Evolutionary conservation across 1,284 basidiomycete species (phyloP), one percentile per base, ranked within the genome.

Genomic region (Cutaneotrichosporon mucoides): DNA sequence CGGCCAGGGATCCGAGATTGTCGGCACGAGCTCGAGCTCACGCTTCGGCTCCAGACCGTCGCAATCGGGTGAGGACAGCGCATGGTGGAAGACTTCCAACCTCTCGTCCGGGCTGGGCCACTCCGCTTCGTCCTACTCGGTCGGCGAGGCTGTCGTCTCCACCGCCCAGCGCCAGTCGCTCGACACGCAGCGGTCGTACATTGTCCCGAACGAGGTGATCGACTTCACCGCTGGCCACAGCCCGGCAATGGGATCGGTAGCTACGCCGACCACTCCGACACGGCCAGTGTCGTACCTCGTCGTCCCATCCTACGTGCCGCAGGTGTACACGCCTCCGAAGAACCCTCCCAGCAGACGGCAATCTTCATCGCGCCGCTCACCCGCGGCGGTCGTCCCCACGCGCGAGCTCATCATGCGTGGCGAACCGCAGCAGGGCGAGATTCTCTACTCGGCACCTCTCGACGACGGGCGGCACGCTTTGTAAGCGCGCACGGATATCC

Each of bases 91-190:
- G 24, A 13, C 33, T 8, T 56, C 54, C 44, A 45, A 41, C 43
- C 38, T 45, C 24, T 51, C 49, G 5, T 16, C 52, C 5, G 35
- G 47, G 16, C 52, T 55, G 2, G 52, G 36, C 6, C 43, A 49
- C 15, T 49, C 55, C 6, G 42, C 38, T 16, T 15, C 38, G n/a
- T n/a, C n/a, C 15, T 33, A 33, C 15, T 43, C 53, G 24, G 3
- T 24, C 2, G 37, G 52, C 40, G 68, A 70, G 0, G 74, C 70
- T 4, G 65, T 75, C 0, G 70, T 73, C 4, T 63, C 70, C 4
- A 70, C 72, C 54, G 75, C 75, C 11, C 65, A 71, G 54, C 61
- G 72, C 43, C 71, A 69, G 45, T 71, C 69, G 8, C 68, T 76
- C 44, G 75, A 75, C 44, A 69, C 69, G 15, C 72, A 69, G 34